Base-by-base conservation (phyloP, 805 yeast species). In the Candida montana region DNA sequence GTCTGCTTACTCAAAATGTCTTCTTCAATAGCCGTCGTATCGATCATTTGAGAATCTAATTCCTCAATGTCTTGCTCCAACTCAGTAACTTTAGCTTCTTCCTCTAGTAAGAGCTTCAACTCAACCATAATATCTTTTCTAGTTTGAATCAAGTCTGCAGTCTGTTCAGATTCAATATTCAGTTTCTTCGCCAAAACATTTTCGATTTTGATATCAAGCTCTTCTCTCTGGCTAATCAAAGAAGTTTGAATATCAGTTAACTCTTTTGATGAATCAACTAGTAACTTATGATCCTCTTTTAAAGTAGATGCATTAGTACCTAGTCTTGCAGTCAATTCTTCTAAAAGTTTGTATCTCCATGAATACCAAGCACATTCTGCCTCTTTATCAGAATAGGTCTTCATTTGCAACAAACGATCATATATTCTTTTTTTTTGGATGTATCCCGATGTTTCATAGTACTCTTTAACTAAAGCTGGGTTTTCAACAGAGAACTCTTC, bases 401-500 rank as follows among this genome's bases (percentile, higher is more conserved):
- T 57, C 57, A 55, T 52, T 19, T 48, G 31, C 1, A 51, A 39
- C 42, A 57, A 41, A 4, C 45, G 37, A 33, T 57, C 61, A 33
- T 55, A 46, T 48, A 57, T 40, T 30, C 42, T 53, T 36, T 50
- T 55, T 38, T 53, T 57, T 23, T 50, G 51, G 3, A 33, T 33
- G 13, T 52, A 12, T 11, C 50, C 41, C 3, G 29, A 33, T 1
- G 51, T 33, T 29, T 53, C 54, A 33, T 55, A 57, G 28, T 53
- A 55, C 4, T 52, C 57, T 16, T 52, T 43, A 2, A 57, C 60
- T 19, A 57, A 16, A 18, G 44, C 45, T 5, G 60, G 61, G 21
- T 57, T 57, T 15, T 50, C 57, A 5, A 52, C 55, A 6, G 50
- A 36, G 35, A 57, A 55, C 21, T 55, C 60, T 1, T 43, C 44